Conservation (phyloP, 2,329 filamentous ascomycete genomes). For the Hymenoscyphus infarciens region DNA sequence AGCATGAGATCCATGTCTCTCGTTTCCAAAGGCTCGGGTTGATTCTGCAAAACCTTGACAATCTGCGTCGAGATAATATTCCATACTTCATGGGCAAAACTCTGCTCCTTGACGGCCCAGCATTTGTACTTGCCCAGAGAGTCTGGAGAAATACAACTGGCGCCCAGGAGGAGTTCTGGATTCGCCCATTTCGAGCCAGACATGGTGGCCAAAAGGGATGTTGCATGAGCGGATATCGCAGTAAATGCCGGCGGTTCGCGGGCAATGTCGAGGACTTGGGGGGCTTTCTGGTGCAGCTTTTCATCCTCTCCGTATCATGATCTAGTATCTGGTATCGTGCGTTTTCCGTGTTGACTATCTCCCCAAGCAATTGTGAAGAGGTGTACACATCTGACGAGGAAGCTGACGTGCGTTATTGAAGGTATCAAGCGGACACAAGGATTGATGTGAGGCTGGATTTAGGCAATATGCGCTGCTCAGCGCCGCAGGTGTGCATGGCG, state of each 20-base stretch:
- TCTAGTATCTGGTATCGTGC: not conserved
- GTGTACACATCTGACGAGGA: not conserved
- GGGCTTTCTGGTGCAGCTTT: constrained; percentile 3
- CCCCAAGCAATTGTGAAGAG: not conserved
- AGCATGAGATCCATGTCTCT: constrained; percentile 19
- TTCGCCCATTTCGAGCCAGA: constrained; percentile 12
- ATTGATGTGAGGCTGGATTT: constrained; percentile 11
- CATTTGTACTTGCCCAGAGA: constrained; percentile 13
- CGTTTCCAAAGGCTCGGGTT: constrained; percentile 14
- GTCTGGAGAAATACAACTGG: constrained; percentile 12
- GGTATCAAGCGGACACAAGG: constrained; percentile 11
- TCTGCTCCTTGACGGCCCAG: constrained; percentile 22
- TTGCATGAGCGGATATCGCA: constrained; percentile 10
- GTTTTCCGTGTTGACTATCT: not conserved
- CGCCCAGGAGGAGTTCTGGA: constrained; percentile 19
- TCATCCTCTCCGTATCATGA: constrained; percentile 13
- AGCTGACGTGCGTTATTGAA: not conserved
- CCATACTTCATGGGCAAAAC: constrained; percentile 21
- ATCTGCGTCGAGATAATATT: constrained; percentile 14
- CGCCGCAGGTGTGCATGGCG: constrained; percentile 15
- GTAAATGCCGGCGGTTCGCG: constrained; percentile 2
- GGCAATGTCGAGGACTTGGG: not conserved
- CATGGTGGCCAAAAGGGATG: constrained; percentile 1
- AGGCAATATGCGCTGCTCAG: constrained; percentile 16
- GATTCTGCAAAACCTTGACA: constrained; percentile 15